Evolutionary conservation across 2,329 filamentous ascomycete genomes (phyloP), one percentile per base, ranked within the genome.

Genomic region (Conoideocrella luteorostrata): DNA sequence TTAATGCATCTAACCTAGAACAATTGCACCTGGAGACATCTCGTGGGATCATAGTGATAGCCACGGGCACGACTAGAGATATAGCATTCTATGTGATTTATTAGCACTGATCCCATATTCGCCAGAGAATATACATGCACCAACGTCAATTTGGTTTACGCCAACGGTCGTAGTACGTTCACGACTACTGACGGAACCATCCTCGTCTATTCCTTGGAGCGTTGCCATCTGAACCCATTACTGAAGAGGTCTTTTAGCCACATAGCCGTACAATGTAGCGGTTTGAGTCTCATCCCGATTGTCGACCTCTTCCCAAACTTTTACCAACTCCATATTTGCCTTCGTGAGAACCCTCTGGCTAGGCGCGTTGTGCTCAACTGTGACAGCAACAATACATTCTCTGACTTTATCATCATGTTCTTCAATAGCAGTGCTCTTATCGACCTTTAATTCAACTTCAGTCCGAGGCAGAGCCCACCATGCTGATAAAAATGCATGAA

Each of bases 261-360:
- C 35, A 24, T 52, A 64, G 3, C 53, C 59, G 47, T 56, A 48
- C 30, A 64, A 32, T 6, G 43, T 47, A 15, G 52, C 50, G 34
- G 43, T 48, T 13, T 45, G 30, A 7, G 43, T 45, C 30, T 32
- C 7, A 36, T 54, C 53, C 11, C 49, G 43, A 3, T 44, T 17
- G 36, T 65, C 58, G 10, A 46, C 41, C 39, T 64, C 57, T 5
- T 49, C 45, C 62, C 65, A 74, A 21, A 50, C 58, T 51, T 69
- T 68, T 34, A 68, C 67, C 29, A 68, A 53, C 51, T 62, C 61
- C 49, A 84, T 60, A 55, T 82, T 84, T 38, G 57, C 44, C 30
- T 48, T 48, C 9, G 28, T 52, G 43, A 86, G 50, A 7, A 86
- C 74, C 3, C 67, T 67, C 46, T 72, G 70, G 51, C 81, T 85